phyloP scores from a whole-genome alignment of 495 filamentous ascomycete genomes.

The Penicillium mononematosum region DNA sequence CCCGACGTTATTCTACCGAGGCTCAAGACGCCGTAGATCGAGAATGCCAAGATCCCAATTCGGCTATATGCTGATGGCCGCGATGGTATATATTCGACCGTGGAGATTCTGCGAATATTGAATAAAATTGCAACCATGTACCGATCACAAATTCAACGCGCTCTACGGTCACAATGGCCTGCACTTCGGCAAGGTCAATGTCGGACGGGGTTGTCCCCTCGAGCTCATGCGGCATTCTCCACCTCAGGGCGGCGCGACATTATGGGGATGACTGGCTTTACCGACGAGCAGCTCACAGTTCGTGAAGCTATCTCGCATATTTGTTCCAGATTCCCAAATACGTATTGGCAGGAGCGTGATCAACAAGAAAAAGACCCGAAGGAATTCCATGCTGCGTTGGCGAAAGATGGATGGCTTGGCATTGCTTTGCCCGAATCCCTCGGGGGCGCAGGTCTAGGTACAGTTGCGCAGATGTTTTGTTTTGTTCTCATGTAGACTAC shows the following conservation, averaged over 20 bases:
- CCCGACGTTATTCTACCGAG: slow-evolving; percentile 5
- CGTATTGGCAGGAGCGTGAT: slow-evolving; percentile 72
- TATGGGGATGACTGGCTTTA: slow-evolving; percentile 74
- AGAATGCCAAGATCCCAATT: slow-evolving; percentile 9
- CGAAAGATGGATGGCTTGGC: slow-evolving; percentile 80
- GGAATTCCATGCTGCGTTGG: slow-evolving; percentile 70
- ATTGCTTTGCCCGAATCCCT: slow-evolving; percentile 72
- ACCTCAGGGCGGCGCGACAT: slow-evolving; percentile 37
- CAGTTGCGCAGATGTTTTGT: slow-evolving; percentile 54
- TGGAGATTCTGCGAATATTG: background rate
- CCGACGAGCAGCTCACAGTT: slow-evolving; percentile 67
- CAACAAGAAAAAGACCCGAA: slow-evolving; percentile 65
- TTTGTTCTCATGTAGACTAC: slow-evolving; percentile 28
- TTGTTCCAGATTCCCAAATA: slow-evolving; percentile 60
- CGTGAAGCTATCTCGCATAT: slow-evolving; percentile 67
- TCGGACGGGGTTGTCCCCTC: background rate
- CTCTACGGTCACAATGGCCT: slow-evolving; percentile 13
- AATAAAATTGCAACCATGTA: slow-evolving; percentile 16
- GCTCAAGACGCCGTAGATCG: background rate
- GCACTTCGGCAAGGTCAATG: background rate
- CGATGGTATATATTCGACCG: slow-evolving; percentile 8
- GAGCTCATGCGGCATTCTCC: slow-evolving; percentile 26
- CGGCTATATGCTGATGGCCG: slow-evolving; percentile 5
- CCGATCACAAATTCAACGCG: slow-evolving; percentile 15
- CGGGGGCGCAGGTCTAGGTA: slow-evolving; percentile 71